Conservation (phyloP, 2,329 filamentous ascomycete species). For the Cladophialophora bantiana region DNA sequence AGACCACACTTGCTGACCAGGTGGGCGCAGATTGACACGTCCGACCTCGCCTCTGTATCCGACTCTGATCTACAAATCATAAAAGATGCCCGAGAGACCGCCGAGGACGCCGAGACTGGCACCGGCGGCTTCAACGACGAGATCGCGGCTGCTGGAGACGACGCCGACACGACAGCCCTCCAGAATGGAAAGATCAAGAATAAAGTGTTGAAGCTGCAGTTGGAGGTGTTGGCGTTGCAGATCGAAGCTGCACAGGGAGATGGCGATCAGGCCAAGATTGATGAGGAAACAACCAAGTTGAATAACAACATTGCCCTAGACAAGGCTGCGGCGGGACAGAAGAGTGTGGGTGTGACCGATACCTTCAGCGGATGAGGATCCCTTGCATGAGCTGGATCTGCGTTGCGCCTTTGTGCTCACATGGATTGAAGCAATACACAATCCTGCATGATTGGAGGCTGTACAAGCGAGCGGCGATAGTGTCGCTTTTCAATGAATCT, state of each 20-base stretch:
- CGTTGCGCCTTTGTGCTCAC: too few species aligned
- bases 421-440: too few species aligned
- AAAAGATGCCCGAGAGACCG: slow-evolving; percentile 57
- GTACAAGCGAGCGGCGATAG: too few species aligned
- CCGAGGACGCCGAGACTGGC: slow-evolving; percentile 61
- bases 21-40: slow-evolving; percentile 22
- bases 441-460: too few species aligned
- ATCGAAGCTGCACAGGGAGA: slow-evolving; percentile 60
- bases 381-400: too few species aligned
- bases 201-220: slow-evolving; percentile 65
- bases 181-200: slow-evolving; percentile 67
- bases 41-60: slow-evolving; percentile 57
- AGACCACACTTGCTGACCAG: not conserved
- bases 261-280: slow-evolving; percentile 54
- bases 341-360: slow-evolving; percentile 37
- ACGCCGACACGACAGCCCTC: slow-evolving; percentile 55
- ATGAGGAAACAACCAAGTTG: slow-evolving; percentile 59
- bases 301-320: slow-evolving; percentile 59
- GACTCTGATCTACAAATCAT: slow-evolving; percentile 60
- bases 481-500: too few species aligned
- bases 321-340: slow-evolving; percentile 45
- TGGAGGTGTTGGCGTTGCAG: slow-evolving; percentile 59
- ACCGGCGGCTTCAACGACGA: slow-evolving; percentile 60
- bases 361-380: slow-evolving; percentile 26
- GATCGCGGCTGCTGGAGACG: slow-evolving; percentile 52